phyloP scores from a whole-genome alignment of 2,329 filamentous ascomycete genomes.

The Exophiala viscosa region DNA sequence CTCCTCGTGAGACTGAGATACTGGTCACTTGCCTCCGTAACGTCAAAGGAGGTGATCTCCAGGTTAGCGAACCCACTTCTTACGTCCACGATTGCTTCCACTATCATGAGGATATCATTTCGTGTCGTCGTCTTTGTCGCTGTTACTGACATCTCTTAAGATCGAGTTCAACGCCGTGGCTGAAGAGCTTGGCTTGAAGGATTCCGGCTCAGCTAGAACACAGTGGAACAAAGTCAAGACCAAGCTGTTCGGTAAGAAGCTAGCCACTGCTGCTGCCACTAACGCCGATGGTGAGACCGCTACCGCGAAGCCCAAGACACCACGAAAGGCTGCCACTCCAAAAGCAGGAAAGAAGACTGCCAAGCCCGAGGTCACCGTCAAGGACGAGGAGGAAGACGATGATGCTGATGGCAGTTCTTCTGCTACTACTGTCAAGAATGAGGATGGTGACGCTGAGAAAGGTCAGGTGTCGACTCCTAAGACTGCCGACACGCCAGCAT shows the following conservation, averaged over 20 bases:
- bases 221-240: conserved; percentile 37
- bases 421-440: background rate
- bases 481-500: background rate
- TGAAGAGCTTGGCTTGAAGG: conserved; percentile 36
- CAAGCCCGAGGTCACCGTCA: conserved; percentile 3
- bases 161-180: conserved; percentile 39
- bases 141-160: conserved; percentile 12
- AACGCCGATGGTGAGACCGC: conserved; percentile 1
- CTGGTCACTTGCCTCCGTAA: conserved; percentile 21
- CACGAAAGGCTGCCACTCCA: conserved; percentile 7
- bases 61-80: conserved; percentile 7
- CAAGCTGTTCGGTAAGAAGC: conserved; percentile 32
- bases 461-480: conserved; percentile 20
- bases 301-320: conserved; percentile 20
- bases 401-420: background rate
- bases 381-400: conserved; percentile 3
- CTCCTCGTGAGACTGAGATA: conserved; percentile 28
- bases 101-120: too few species aligned
- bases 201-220: conserved; percentile 34
- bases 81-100: too few species aligned
- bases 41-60: conserved; percentile 16
- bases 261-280: background rate
- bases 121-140: background rate
- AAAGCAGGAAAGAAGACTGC: conserved; percentile 12
- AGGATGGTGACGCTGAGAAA: conserved; percentile 1